Percentiles rank a stretch among this genome's conserved stretches.
Evolutionary conservation across 768 basidiomycete genomes (phyloP).

Genomic region (Asterophora lycoperdoides): DNA sequence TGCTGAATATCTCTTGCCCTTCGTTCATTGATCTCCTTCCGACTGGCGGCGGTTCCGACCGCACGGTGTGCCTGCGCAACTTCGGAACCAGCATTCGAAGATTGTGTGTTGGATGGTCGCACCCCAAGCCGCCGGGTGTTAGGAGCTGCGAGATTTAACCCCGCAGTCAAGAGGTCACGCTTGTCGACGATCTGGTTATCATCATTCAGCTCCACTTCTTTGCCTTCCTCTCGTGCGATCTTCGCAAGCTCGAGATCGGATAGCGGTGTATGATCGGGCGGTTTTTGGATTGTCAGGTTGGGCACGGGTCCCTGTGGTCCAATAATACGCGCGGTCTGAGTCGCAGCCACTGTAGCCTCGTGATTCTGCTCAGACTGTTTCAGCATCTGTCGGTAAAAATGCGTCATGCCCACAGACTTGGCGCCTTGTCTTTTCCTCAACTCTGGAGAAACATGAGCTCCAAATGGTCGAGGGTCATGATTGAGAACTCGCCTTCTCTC

Average conservation of each 20-base stretch:
- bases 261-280: constrained; percentile 53
- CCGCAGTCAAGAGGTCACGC: constrained; percentile 85
- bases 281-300: constrained; percentile 76
- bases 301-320: constrained; percentile 61
- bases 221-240: constrained; percentile 68
- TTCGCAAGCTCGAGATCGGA: constrained; percentile 75
- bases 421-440: constrained; percentile 57
- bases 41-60: constrained; percentile 76
- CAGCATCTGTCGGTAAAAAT: constrained; percentile 76
- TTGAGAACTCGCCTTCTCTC: constrained; percentile 66
- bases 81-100: constrained; percentile 21
- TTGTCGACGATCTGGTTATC: constrained; percentile 98
- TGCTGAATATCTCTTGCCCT: constrained; percentile 70
- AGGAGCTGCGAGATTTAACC: constrained; percentile 83
- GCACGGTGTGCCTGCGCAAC: constrained; percentile 60
- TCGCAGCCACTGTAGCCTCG: constrained; percentile 82
- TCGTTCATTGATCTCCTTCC: constrained; percentile 80
- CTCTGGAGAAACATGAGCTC: constrained; percentile 33
- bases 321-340: constrained; percentile 46
- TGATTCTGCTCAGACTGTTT: constrained; percentile 80
- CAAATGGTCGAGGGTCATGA: neutral
- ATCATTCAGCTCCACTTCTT: constrained; percentile 90
- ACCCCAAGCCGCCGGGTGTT: constrained; percentile 71
- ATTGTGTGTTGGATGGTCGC: constrained; percentile 25
- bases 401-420: constrained; percentile 70